Conservation (phyloP, 148 eudicot genomes). For the Amaranthus cruentus region DNA sequence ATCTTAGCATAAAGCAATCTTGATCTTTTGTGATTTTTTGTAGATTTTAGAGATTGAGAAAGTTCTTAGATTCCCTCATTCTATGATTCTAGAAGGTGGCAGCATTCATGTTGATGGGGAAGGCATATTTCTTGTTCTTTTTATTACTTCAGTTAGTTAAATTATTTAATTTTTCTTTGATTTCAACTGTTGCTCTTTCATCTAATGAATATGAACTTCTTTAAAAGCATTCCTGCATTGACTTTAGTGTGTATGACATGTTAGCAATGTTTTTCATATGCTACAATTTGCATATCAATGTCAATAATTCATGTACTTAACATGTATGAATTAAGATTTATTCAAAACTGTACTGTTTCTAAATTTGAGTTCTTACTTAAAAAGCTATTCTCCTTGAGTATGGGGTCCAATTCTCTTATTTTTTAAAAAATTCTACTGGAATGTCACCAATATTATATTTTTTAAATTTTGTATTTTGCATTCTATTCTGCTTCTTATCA, state of each 20-base stretch:
- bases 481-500: constrained; percentile 25
- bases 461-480: background rate
- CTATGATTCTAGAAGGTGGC: constrained; percentile 94
- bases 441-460: background rate
- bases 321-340: background rate
- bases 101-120: constrained; percentile 99
- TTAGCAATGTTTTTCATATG: constrained; percentile 2
- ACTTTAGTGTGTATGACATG: background rate
- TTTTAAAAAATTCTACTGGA: background rate
- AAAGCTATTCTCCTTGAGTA: background rate
- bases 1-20: background rate
- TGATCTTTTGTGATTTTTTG: constrained; percentile 10
- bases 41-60: constrained; percentile 73
- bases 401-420: background rate
- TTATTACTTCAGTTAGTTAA: background rate
- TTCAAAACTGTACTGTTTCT: background rate
- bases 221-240: background rate
- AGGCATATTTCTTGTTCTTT: constrained; percentile 36
- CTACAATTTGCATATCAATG: background rate
- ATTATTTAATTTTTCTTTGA: background rate
- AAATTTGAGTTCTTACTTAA: background rate
- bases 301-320: background rate
- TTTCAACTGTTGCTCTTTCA: background rate
- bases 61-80: constrained; percentile 77
- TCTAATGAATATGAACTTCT: background rate